These are phyloP conservation scores for Suhomyces terraborum DNA, from an alignment of 1,139 yeast genomes.

Conservation along the genomic window DNA sequence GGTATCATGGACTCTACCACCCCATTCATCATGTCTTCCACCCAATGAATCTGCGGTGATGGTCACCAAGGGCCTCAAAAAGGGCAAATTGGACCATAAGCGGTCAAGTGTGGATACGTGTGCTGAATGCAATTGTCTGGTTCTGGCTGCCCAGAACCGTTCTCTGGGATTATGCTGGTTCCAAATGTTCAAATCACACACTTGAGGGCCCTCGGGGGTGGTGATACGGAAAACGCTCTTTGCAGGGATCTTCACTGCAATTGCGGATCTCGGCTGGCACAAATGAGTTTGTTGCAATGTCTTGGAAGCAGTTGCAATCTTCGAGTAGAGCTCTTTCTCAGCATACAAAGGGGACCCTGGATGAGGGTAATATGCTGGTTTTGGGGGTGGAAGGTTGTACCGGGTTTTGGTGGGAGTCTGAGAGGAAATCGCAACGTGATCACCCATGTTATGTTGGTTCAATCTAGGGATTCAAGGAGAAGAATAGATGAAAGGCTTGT, in stretches of 20 bases:
- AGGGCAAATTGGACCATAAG: conserved; percentile 66
- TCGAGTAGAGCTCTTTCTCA: conserved; percentile 47
- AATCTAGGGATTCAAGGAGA: background rate
- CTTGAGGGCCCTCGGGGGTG: conserved; percentile 72
- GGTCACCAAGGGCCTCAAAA: conserved; percentile 62
- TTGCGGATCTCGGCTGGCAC: conserved; percentile 57
- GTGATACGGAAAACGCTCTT: conserved; percentile 59
- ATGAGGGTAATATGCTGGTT: conserved; percentile 60
- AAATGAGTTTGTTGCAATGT: conserved; percentile 38
- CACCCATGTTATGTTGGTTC: no score
- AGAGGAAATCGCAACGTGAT: conserved; percentile 20
- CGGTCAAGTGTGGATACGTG: conserved; percentile 65
- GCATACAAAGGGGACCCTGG: conserved; percentile 56
- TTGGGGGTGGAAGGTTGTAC: conserved; percentile 50
- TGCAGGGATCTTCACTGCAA: conserved; percentile 63
- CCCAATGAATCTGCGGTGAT: conserved; percentile 60
- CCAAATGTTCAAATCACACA: conserved; percentile 70
- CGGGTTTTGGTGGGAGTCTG: conserved; percentile 44
- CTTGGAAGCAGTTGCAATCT: conserved; percentile 45
- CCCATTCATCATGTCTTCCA: conserved; percentile 63
- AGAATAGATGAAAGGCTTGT: background rate
- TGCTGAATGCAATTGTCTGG: conserved; percentile 66
- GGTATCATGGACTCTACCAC: conserved; percentile 66
- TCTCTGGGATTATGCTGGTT: conserved; percentile 61
- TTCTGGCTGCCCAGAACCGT: conserved; percentile 69